These are phyloP conservation scores for Phytophthora lateralis DNA, from an alignment of 352 stramenopile species.

Conservation along the genomic window DNA sequence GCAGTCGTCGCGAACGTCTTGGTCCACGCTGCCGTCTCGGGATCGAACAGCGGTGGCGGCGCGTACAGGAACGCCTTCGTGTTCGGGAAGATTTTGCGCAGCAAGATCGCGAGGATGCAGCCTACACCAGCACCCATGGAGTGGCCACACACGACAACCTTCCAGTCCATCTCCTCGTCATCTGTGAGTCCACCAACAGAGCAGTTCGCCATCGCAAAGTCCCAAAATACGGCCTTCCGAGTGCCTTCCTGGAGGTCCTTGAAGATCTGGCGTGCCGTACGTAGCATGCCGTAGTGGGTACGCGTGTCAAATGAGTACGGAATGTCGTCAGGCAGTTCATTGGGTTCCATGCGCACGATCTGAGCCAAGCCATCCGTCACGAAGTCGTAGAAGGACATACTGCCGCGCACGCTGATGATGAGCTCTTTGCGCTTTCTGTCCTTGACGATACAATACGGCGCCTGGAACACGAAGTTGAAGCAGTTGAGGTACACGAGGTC, in stretches of 20 bases:
- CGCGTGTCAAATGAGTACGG: slow-evolving; percentile 51
- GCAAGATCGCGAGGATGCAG: slow-evolving; percentile 68
- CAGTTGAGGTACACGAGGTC: slow-evolving; percentile 80
- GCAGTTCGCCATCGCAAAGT: slow-evolving; percentile 66
- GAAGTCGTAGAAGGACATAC: slow-evolving; percentile 82
- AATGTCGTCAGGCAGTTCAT: slow-evolving; percentile 58
- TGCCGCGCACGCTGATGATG: slow-evolving; percentile 79
- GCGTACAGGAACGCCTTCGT: slow-evolving; percentile 73
- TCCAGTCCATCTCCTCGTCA: slow-evolving; percentile 45
- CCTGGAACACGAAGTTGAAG: slow-evolving; percentile 80
- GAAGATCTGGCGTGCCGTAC: slow-evolving; percentile 68
- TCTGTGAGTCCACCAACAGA: slow-evolving; percentile 11
- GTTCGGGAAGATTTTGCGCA: slow-evolving; percentile 57
- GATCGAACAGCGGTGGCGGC: slow-evolving; percentile 68
- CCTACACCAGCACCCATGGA: slow-evolving; percentile 84
- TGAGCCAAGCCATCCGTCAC: slow-evolving; percentile 74
- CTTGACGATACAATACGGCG: slow-evolving; percentile 78
- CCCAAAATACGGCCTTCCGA: slow-evolving; percentile 67
- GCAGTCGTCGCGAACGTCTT: slow-evolving; percentile 71
- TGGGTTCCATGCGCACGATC: slow-evolving; percentile 62
- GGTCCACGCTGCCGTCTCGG: slow-evolving; percentile 57
- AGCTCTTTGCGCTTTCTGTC: slow-evolving; percentile 63
- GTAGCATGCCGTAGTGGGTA: slow-evolving; percentile 78
- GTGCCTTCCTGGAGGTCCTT: slow-evolving; percentile 60
- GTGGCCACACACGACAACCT: slow-evolving; percentile 80